Evolutionary conservation across 768 basidiomycete species (phyloP).

Genomic region (Russula sp.): DNA sequence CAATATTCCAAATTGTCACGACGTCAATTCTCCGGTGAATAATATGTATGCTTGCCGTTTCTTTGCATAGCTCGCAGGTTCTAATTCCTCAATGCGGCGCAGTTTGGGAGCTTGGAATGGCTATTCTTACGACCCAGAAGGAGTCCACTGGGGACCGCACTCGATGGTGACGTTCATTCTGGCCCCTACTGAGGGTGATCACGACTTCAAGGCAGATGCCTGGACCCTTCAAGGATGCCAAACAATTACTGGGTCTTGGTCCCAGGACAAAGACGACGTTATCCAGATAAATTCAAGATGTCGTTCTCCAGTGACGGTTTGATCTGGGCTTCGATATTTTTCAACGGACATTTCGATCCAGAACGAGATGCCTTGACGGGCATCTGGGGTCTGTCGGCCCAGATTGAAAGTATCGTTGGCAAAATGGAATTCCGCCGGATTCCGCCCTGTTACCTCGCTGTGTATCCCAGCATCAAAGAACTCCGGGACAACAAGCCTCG

Average conservation of each 20-base stretch:
- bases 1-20: not conserved
- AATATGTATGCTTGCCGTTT: constrained; percentile 10
- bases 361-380: constrained; percentile 19
- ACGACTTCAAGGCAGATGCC: constrained; percentile 14
- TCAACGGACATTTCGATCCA: constrained; percentile 7
- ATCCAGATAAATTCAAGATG: constrained; percentile 26
- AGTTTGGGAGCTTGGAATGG: constrained; percentile 26
- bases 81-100: not conserved
- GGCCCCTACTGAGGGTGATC: constrained; percentile 11
- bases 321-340: constrained; percentile 13
- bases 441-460: constrained; percentile 31
- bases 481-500: constrained; percentile 32
- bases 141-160: not conserved
- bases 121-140: constrained; percentile 16
- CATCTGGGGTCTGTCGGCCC: not conserved
- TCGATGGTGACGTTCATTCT: constrained; percentile 23
- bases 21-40: constrained; percentile 5
- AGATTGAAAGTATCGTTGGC: not conserved
- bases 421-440: constrained; percentile 34
- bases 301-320: constrained; percentile 5
- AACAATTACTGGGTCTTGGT: constrained; percentile 27
- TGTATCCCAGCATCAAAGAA: constrained; percentile 32
- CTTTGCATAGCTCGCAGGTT: not conserved
- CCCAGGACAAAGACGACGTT: constrained; percentile 15
- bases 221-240: constrained; percentile 22